Conservation (phyloP, 345 rosid species). For the Sisymbrium irio region DNA sequence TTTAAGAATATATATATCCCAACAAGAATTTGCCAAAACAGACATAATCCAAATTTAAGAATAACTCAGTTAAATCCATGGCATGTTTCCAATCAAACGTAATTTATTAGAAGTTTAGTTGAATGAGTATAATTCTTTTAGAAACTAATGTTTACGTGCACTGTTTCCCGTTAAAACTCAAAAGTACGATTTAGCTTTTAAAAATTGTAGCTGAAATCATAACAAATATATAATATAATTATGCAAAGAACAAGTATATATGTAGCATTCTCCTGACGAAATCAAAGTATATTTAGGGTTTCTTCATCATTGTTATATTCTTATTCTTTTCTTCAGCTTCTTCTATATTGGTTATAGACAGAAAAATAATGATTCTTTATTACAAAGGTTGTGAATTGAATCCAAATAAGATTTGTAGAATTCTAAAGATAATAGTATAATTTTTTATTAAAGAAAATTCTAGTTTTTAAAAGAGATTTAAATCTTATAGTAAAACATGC, state of each 20-base stretch:
- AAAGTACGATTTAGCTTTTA: not conserved
- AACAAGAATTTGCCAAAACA: not conserved
- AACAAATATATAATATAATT: not conserved
- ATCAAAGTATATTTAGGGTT: slow-evolving; percentile 37
- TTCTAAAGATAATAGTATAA: not conserved
- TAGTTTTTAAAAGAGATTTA: not conserved
- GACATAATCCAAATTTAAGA: too few relatives aligned
- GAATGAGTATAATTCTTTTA: not conserved
- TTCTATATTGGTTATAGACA: slow-evolving; percentile 1
- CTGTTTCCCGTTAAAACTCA: not conserved
- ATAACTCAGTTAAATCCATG: not conserved
- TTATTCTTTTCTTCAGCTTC: slow-evolving; percentile 36
- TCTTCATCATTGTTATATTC: slow-evolving; percentile 33
- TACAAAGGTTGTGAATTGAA: not conserved
- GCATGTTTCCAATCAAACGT: not conserved
- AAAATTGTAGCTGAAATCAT: not conserved
- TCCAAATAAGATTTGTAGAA: not conserved
- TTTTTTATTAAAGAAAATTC: not conserved
- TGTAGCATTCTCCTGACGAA: not conserved
- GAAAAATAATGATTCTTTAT: not conserved
- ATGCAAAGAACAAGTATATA: not conserved
- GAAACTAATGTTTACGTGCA: not conserved
- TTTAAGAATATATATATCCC: not conserved
- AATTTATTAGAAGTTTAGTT: not conserved
- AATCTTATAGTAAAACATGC: not conserved